A percentile compares a stretch with the other conserved stretches of the same genome.
Conservation (phyloP, 2,329 filamentous ascomycete genomes). For the Colletotrichum destructivum region DNA sequence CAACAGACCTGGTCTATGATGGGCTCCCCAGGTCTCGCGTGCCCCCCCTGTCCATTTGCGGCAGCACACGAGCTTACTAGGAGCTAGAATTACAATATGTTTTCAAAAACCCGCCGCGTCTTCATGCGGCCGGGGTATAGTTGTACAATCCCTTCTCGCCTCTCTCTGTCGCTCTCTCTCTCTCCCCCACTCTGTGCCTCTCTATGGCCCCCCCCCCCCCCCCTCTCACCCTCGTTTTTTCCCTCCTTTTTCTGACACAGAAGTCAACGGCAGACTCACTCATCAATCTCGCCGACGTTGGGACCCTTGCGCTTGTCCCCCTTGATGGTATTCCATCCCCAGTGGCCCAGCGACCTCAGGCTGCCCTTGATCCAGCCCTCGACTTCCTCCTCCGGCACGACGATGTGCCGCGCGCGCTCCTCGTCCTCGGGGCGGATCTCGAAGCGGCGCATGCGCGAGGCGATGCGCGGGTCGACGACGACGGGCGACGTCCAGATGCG, state of each 20-base stretch:
- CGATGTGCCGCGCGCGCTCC: slow-evolving; percentile 73
- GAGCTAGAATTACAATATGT: slow-evolving; percentile 39
- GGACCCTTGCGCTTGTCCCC: slow-evolving; percentile 56
- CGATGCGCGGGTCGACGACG: slow-evolving; percentile 82
- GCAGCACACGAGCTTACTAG: background rate
- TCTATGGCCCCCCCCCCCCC: no score
- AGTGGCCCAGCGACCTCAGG: slow-evolving; percentile 67
- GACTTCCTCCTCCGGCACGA: slow-evolving; percentile 77
- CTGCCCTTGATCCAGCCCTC: slow-evolving; percentile 78
- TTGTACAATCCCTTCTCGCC: slow-evolving; percentile 18
- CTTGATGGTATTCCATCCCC: slow-evolving; percentile 60
- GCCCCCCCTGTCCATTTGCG: slow-evolving; percentile 11
- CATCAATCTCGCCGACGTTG: slow-evolving; percentile 59
- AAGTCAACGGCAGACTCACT: slow-evolving; percentile 38
- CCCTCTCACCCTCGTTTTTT: no score
- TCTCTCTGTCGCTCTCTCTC: background rate
- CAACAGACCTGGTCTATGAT: slow-evolving; percentile 29
- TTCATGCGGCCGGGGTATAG: slow-evolving; percentile 7
- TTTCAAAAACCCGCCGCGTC: background rate
- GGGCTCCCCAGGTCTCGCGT: slow-evolving; percentile 17
- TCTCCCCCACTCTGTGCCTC: no score
- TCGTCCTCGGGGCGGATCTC: slow-evolving; percentile 80
- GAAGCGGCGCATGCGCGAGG: slow-evolving; percentile 85
- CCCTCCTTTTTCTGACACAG: no score
- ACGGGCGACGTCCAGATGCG: slow-evolving; percentile 83